phyloP scores from a whole-genome alignment of 768 basidiomycete genomes.

The Udeniomyces megalosporus region DNA sequence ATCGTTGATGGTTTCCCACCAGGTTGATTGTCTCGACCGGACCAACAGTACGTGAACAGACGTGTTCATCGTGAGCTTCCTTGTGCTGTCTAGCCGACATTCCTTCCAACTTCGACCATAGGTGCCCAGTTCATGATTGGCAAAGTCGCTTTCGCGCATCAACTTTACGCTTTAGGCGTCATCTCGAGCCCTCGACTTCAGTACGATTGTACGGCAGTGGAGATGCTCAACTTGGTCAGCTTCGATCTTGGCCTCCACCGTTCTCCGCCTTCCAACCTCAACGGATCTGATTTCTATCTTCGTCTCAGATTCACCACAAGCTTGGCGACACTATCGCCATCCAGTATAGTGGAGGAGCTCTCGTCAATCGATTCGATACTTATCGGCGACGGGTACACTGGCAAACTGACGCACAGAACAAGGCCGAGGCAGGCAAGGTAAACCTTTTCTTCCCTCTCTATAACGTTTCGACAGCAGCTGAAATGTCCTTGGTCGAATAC shows the following conservation, averaged over 20 bases:
- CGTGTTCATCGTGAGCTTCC: neutral
- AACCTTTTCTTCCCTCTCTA: neutral
- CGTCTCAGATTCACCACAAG: constrained; percentile 69
- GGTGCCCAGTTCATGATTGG: constrained; percentile 95
- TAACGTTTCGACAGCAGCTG: neutral
- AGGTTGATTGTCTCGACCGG: constrained; percentile 73
- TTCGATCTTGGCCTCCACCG: no score
- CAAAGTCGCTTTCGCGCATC: constrained; percentile 83
- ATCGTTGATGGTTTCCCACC: neutral
- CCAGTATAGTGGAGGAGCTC: constrained; percentile 90
- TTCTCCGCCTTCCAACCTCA: no score
- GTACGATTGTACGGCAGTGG: constrained; percentile 50
- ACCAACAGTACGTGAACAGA: constrained; percentile 17
- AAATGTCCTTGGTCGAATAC: neutral
- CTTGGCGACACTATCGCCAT: constrained; percentile 65
- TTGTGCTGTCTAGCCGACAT: neutral
- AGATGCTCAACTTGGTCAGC: constrained; percentile 70
- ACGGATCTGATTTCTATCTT: neutral
- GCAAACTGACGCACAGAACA: neutral
- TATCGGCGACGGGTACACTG: constrained; percentile 35
- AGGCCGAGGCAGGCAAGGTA: no score
- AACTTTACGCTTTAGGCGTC: constrained; percentile 83
- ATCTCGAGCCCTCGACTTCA: constrained; percentile 48
- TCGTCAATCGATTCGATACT: constrained; percentile 90
- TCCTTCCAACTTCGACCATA: neutral